These are phyloP conservation scores for Phaseolus lunatus DNA, from an alignment of 306 rosid species.

Conservation along the genomic window DNA sequence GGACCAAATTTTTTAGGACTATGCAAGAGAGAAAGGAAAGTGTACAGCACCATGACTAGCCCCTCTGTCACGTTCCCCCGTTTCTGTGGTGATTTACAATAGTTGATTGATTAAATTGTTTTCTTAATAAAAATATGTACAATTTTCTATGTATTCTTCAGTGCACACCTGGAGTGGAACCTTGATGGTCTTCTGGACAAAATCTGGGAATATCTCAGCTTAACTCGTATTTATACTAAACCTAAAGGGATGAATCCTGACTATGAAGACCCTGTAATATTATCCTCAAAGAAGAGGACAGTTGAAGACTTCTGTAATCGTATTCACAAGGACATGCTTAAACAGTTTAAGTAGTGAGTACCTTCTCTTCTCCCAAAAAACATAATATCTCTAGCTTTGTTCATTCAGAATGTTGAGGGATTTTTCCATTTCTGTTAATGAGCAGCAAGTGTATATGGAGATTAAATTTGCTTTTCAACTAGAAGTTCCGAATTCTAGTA, in stretches of 20 bases:
- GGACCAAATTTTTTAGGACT: constrained; percentile 1
- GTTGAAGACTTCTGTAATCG: constrained; percentile 93
- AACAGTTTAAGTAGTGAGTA: constrained; percentile 93
- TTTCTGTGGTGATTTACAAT: not conserved
- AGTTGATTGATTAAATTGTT: not conserved
- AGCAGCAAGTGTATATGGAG: not conserved
- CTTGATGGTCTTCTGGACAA: constrained; percentile 96
- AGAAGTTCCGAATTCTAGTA: not conserved
- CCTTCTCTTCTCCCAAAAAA: constrained; percentile 22
- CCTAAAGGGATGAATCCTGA: constrained; percentile 99
- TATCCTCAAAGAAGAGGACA: constrained; percentile 86
- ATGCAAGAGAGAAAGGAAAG: not conserved
- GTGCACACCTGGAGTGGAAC: constrained; percentile 99
- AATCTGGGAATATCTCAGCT: constrained; percentile 89
- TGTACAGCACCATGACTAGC: not conserved
- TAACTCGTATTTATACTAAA: constrained; percentile 95
- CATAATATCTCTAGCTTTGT: constrained; percentile 32
- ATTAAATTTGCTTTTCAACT: constrained; percentile 3
- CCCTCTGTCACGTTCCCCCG: not conserved
- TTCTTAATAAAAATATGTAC: constrained; percentile 17
- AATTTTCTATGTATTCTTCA: constrained; percentile 55
- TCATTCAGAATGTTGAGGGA: constrained; percentile 22
- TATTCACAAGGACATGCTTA: constrained; percentile 93
- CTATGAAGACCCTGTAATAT: constrained; percentile 97
- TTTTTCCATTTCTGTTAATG: not conserved